Conservation (phyloP, 2,329 filamentous ascomycete species). For the Chrysosporium keratinophilum region DNA sequence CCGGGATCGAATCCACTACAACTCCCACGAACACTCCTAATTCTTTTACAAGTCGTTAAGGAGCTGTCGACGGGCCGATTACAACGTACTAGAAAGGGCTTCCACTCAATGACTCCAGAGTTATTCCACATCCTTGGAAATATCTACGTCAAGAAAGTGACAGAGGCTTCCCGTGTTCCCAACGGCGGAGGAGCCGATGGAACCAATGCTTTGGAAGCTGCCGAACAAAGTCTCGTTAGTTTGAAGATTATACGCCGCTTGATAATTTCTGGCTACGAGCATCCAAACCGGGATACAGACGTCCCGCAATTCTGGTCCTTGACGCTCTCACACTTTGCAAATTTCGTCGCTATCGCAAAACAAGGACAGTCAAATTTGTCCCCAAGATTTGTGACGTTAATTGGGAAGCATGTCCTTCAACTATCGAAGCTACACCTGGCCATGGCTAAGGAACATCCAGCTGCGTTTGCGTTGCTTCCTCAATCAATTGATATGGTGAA, state of each 20-base stretch:
- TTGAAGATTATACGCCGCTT: constrained; percentile 74
- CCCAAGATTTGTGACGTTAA: constrained; percentile 45
- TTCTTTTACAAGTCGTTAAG: constrained; percentile 79
- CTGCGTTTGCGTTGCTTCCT: constrained; percentile 72
- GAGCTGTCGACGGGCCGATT: constrained; percentile 75
- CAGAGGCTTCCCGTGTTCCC: constrained; percentile 56
- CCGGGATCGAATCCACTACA: constrained; percentile 51
- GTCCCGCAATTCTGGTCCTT: constrained; percentile 72
- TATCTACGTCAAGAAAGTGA: constrained; percentile 66
- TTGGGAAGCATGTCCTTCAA: constrained; percentile 83
- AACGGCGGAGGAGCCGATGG: constrained; percentile 49
- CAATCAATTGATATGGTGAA: constrained; percentile 66
- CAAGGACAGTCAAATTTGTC: constrained; percentile 46
- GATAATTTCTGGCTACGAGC: constrained; percentile 69
- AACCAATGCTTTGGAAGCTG: constrained; percentile 49
- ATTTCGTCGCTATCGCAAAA: constrained; percentile 57
- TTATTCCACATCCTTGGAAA: constrained; percentile 68
- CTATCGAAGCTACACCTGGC: constrained; percentile 84
- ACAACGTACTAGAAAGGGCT: constrained; percentile 59
- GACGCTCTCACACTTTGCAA: constrained; percentile 65
- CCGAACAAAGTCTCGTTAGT: constrained; percentile 66
- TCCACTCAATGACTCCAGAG: constrained; percentile 72
- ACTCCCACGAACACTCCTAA: constrained; percentile 61
- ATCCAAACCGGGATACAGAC: constrained; percentile 65
- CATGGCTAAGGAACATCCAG: constrained; percentile 68